Evolutionary conservation across 495 filamentous ascomycete species (phyloP).

Genomic region (Rostrohypoxylon terebratum): DNA sequence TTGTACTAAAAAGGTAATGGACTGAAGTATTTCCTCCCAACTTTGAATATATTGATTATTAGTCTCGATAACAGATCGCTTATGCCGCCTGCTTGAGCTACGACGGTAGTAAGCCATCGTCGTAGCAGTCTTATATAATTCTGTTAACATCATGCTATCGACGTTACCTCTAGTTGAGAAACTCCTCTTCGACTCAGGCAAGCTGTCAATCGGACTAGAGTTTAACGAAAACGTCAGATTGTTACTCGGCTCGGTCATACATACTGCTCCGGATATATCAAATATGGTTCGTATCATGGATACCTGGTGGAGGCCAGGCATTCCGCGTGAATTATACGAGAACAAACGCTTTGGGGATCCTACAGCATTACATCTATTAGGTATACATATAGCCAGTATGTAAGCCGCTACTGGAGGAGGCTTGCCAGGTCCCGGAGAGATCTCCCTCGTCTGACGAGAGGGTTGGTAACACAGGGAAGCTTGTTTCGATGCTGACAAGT

Average conservation of each 20-base stretch:
- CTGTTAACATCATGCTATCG: not conserved
- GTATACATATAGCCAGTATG: not conserved
- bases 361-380: not conserved
- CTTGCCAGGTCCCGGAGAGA: not conserved
- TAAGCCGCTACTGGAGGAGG: not conserved
- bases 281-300: not conserved
- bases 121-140: conserved; percentile 15
- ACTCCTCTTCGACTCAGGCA: not conserved
- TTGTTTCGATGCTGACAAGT: not conserved
- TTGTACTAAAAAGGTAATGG: not conserved
- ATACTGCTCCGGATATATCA: conserved; percentile 19
- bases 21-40: too few species aligned
- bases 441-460: not conserved
- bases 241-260: conserved; percentile 31
- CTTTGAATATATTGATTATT: not conserved
- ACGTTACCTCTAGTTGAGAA: not conserved
- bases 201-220: conserved; percentile 14
- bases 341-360: not conserved
- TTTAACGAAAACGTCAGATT: not conserved
- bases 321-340: conserved; percentile 1
- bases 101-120: not conserved
- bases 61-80: not conserved
- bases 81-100: not conserved
- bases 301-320: conserved; percentile 2
- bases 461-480: not conserved